Percentiles rank a stretch among this genome's conserved stretches.
Conservation (phyloP, 345 rosid species). For the Arabidopsis suecica region DNA sequence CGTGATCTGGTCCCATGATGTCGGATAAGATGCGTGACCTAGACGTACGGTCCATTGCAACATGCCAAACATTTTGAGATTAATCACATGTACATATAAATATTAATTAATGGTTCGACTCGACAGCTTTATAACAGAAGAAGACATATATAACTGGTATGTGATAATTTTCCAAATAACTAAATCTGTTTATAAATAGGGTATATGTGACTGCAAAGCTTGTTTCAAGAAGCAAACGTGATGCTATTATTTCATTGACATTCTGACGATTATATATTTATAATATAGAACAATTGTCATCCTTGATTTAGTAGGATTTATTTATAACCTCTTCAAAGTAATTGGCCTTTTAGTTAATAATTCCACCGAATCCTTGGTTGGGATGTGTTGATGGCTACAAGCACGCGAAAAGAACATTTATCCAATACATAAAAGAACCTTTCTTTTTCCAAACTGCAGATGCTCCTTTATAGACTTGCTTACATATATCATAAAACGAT, state of each 20-base stretch:
- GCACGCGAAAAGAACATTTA: constrained; percentile 37
- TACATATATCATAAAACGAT: constrained; percentile 9
- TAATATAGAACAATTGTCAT: neutral
- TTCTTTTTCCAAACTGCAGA: constrained; percentile 27
- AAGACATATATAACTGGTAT: constrained; percentile 2
- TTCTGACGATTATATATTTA: no score
- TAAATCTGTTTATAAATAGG: constrained; percentile 6
- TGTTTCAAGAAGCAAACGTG: constrained; percentile 8
- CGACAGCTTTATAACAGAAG: constrained; percentile 13
- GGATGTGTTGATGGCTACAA: constrained; percentile 32
- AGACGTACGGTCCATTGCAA: constrained; percentile 14
- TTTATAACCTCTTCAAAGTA: neutral
- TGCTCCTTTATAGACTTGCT: constrained; percentile 27
- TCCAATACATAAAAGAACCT: constrained; percentile 21
- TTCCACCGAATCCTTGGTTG: constrained; percentile 46
- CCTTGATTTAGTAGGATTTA: neutral
- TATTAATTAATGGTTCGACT: constrained; percentile 25
- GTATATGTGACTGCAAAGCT: neutral
- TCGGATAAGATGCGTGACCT: constrained; percentile 35
- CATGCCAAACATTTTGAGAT: constrained; percentile 19
- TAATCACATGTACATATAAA: neutral
- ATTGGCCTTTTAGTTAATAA: neutral
- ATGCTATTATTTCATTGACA: neutral
- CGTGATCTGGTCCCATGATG: constrained; percentile 33
- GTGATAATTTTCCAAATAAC: constrained; percentile 1